Evolutionary conservation across 106 monocot genomes (phyloP), one percentile per base, ranked within the genome.

Genomic region (Iris macrosiphon): DNA sequence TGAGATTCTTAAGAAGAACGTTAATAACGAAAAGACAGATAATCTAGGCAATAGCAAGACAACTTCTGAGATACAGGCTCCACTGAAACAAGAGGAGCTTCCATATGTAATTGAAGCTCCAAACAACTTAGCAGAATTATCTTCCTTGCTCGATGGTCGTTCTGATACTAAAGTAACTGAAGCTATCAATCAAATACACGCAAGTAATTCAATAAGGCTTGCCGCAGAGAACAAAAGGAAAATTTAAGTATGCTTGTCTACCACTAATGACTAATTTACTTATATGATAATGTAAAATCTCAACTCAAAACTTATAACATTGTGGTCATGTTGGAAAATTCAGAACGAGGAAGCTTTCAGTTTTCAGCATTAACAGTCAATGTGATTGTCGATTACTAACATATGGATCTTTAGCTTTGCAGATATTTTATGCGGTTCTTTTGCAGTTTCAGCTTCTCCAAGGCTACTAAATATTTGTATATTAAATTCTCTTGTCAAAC

Each of bases 91-190:
- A 42, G 68, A 75, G 17, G 61, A 66, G 15, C 74, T 98, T 46
- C 91, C 98, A 47, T 98, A 70, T 83, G 80, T 91, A 31, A 98
- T 98, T 46, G 80, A 98, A 57, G 98, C 75, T 33, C 98, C 98
- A 61, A 80, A 49, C 20, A 78, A 62, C 52, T 37, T 91, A 49
- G 38, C 40, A 35, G 91, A 87, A 12, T 45, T 98, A 26, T 75
- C 69, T 30, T 65, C 67, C 7, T 84, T 98, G 80, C 57, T 98
- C 14, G 91, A 87, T 20, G 61, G 71, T 31, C 71, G 78, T 55
- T 73, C 80, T 37, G 78, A 80, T 61, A 19, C 13, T 56, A 86
- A 98, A 76, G 63, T 91, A 55, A 22, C 75, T 52, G 90, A 87
- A 69, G 80, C 83, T 31, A 87, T 98, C 23, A 83, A 73, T 54